Evolutionary conservation across 2,329 filamentous ascomycete genomes (phyloP).

Genomic region (Dactylellina leptospora): DNA sequence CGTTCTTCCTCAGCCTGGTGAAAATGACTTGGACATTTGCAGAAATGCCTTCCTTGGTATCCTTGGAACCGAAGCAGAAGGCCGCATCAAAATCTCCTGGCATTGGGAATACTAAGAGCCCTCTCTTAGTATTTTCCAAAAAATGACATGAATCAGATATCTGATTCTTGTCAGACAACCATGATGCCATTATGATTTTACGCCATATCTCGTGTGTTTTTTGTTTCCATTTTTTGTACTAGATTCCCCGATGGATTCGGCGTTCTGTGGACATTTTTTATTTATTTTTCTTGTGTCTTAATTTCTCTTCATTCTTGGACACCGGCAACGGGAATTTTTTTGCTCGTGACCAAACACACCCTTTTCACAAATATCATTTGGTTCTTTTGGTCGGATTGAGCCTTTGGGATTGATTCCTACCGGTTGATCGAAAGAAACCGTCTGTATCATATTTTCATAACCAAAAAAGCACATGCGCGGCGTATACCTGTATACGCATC

Average conservation of each 20-base stretch:
- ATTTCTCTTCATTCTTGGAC: slow-evolving; percentile 36
- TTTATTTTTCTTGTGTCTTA: slow-evolving; percentile 13
- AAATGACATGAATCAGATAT: slow-evolving; percentile 19
- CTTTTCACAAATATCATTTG: too few relatives aligned
- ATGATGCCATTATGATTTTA: slow-evolving; percentile 48
- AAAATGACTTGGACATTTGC: slow-evolving; percentile 38
- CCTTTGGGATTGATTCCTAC: too few relatives aligned
- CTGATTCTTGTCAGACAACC: slow-evolving; percentile 16
- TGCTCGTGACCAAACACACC: too few relatives aligned
- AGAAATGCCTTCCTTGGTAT: slow-evolving; percentile 11
- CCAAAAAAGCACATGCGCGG: slow-evolving; percentile 10
- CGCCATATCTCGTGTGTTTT: slow-evolving; percentile 19
- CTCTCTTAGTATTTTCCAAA: slow-evolving; percentile 6
- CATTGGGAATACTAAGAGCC: slow-evolving; percentile 26
- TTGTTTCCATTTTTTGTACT: slow-evolving; percentile 22
- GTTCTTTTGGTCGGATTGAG: too few relatives aligned
- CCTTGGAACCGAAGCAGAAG: slow-evolving; percentile 28
- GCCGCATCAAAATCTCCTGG: slow-evolving; percentile 46
- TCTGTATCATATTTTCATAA: slow-evolving; percentile 25
- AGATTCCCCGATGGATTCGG: slow-evolving; percentile 52
- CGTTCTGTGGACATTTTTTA: slow-evolving; percentile 38
- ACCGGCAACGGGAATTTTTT: too few relatives aligned
- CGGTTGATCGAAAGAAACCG: too few relatives aligned
- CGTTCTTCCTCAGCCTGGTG: background rate
- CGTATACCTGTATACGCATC: too few relatives aligned